Conservation (phyloP, 2,329 filamentous ascomycete species). For the Fusarium tjaetaba region DNA sequence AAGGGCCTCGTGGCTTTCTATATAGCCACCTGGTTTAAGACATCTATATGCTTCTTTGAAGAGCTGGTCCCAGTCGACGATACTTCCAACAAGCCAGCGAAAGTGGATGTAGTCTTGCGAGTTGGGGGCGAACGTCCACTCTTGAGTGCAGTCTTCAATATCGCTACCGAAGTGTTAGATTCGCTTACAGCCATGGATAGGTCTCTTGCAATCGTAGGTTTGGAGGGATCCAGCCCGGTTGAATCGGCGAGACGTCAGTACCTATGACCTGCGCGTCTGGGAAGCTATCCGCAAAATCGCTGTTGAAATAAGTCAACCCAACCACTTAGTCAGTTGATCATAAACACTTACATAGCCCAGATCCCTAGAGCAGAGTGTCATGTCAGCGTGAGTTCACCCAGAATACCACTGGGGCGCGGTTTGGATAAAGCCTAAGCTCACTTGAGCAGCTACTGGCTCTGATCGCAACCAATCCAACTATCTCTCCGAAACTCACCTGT, state of each 20-base stretch:
- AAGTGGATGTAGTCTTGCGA: slow-evolving; percentile 32
- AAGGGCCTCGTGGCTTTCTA: slow-evolving; percentile 29
- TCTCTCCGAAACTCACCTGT: background rate
- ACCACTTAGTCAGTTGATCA: rapidly evolving
- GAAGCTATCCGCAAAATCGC: slow-evolving; percentile 26
- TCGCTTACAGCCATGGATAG: rapidly evolving
- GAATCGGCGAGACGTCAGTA: slow-evolving; percentile 30
- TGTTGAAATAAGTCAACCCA: background rate
- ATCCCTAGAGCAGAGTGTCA: background rate
- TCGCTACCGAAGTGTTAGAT: background rate
- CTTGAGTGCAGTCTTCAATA: slow-evolving; percentile 33
- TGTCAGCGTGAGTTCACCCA: background rate
- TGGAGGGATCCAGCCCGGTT: slow-evolving; percentile 22
- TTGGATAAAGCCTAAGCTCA: background rate
- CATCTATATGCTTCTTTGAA: slow-evolving; percentile 26
- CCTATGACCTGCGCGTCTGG: slow-evolving; percentile 18
- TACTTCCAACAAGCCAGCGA: slow-evolving; percentile 28
- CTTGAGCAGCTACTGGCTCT: background rate
- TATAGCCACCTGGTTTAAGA: slow-evolving; percentile 17
- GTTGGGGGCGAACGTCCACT: slow-evolving; percentile 26
- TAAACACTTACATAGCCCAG: slow-evolving; percentile 25
- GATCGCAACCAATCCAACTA: background rate
- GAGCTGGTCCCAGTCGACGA: slow-evolving; percentile 14
- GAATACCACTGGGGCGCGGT: background rate
- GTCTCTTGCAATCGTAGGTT: slow-evolving; percentile 14